Base-by-base conservation (phyloP, 2,329 filamentous ascomycete species). In the Fusarium xyrophilum region DNA sequence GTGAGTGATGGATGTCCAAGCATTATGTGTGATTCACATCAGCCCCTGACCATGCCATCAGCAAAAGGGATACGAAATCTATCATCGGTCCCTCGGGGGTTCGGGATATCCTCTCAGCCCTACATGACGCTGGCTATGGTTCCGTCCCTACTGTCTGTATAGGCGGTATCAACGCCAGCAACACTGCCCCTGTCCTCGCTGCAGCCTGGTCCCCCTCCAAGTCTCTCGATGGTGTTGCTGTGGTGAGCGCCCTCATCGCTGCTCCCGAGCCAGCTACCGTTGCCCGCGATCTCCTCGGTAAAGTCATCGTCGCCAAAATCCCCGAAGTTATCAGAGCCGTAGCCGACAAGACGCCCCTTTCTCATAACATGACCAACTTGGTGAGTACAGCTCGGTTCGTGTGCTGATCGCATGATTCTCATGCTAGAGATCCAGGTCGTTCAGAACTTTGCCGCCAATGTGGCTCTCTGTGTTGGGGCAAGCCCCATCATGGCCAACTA, bases 301-400 rank as follows among this genome's bases (percentile, higher is more conserved):
- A 73, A 36, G 75, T 80, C 17, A 74, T 82, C 3, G 82, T 90
- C 15, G 83, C 94, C 60, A 81, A 78, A 56, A 72, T 79, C 13
- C 79, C 79, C 3, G 74, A 74, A 40, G 79, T 91, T 21, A 82
- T 96, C 43, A 82, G 81, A 62, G 82, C 84, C 9, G 85, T 97
- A 48, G 86, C 86, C 8, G 77, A 82, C 5, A 83, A 80, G 43
- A 89, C 86, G 59, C 93, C 94, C 1, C 84, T 98, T 25, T 91
- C 91, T 52, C 95, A 98, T 80, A 97, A 97, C 80, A 98, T 98
- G 93, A 98, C 96, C 55, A 98, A 98, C 77, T 85, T 94, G 54
- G 95, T 83, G 67, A 52, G 76, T 60, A 7, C 7, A 28, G 7
- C 36, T 25, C n/a, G 32, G 2, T 9, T 17, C 17, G 12, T 3